These are phyloP conservation scores for Globisporangium nodosum DNA, from an alignment of 352 stramenopile genomes.

Conservation along the genomic window DNA sequence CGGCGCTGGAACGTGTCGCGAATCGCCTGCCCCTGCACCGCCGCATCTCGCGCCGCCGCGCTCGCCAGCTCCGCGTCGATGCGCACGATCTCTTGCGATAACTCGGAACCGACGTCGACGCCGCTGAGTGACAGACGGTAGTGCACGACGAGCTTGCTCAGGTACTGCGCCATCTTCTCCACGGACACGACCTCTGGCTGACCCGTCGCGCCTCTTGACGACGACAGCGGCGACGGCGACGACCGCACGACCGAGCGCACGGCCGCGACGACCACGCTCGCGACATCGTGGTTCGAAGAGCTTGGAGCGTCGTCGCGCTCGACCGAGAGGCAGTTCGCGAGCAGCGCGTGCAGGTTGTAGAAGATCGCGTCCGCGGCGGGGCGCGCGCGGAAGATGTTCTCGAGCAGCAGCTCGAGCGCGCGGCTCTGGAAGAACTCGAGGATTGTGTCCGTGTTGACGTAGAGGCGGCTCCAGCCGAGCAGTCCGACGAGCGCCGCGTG, in stretches of 20 bases:
- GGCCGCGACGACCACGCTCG: slow-evolving; percentile 32
- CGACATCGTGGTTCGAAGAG: slow-evolving; percentile 31
- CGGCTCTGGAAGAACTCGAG: slow-evolving; percentile 64
- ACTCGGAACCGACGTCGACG: slow-evolving; percentile 27
- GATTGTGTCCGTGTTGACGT: slow-evolving; percentile 57
- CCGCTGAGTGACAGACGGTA: slow-evolving; percentile 46
- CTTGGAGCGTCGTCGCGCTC: slow-evolving; percentile 25
- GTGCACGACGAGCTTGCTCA: slow-evolving; percentile 47
- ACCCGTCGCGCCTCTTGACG: too few relatives aligned
- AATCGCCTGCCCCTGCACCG: slow-evolving; percentile 62
- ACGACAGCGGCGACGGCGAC: neutral
- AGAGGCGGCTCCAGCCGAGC: slow-evolving; percentile 65
- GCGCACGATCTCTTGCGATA: slow-evolving; percentile 42
- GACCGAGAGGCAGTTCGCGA: slow-evolving; percentile 56
- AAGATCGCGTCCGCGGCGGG: slow-evolving; percentile 31
- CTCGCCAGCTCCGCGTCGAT: slow-evolving; percentile 43
- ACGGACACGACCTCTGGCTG: neutral
- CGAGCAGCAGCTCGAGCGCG: slow-evolving; percentile 52
- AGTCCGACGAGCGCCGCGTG: slow-evolving; percentile 71
- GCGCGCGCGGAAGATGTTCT: slow-evolving; percentile 48
- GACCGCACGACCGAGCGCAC: slow-evolving; percentile 25
- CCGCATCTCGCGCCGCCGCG: slow-evolving; percentile 38
- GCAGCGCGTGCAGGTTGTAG: slow-evolving; percentile 47
- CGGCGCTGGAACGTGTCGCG: slow-evolving; percentile 73
- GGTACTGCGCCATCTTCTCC: slow-evolving; percentile 25